phyloP scores from a whole-genome alignment of 768 basidiomycete genomes.

The Amyloporia xantha region DNA sequence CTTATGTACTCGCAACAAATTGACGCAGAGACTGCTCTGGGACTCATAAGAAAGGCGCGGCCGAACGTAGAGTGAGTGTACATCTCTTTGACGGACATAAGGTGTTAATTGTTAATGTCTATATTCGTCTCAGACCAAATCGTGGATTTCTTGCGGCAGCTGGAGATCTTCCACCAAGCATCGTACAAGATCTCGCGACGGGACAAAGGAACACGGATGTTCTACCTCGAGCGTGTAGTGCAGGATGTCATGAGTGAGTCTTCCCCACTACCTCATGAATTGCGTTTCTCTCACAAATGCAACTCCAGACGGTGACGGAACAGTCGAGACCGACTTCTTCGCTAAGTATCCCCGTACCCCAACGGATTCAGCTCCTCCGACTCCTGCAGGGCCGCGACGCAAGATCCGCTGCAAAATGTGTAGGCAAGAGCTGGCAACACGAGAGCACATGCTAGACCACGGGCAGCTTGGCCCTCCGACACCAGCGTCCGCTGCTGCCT shows the following conservation, averaged over 20 bases:
- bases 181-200: constrained; percentile 58
- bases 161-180: constrained; percentile 72
- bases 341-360: constrained; percentile 67
- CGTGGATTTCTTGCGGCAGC: constrained; percentile 70
- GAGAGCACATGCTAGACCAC: constrained; percentile 94
- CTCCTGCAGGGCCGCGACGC: constrained; percentile 51
- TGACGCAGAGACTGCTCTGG: constrained; percentile 56
- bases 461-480: constrained; percentile 70
- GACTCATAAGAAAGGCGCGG: constrained; percentile 57
- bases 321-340: constrained; percentile 66
- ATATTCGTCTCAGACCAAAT: constrained; percentile 58
- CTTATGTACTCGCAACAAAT: constrained; percentile 69
- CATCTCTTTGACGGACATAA: not conserved
- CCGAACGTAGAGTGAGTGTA: constrained; percentile 62
- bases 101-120: not conserved
- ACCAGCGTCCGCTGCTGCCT: constrained; percentile 30
- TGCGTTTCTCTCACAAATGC: not conserved
- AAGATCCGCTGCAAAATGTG: constrained; percentile 92
- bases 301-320: constrained; percentile 65
- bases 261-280: not conserved
- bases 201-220: constrained; percentile 71
- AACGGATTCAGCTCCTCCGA: constrained; percentile 50
- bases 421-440: constrained; percentile 80
- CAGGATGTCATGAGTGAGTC: constrained; percentile 74
- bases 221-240: constrained; percentile 72